Conservation (phyloP, 148 eudicot species). For the Simmondsia chinensis region DNA sequence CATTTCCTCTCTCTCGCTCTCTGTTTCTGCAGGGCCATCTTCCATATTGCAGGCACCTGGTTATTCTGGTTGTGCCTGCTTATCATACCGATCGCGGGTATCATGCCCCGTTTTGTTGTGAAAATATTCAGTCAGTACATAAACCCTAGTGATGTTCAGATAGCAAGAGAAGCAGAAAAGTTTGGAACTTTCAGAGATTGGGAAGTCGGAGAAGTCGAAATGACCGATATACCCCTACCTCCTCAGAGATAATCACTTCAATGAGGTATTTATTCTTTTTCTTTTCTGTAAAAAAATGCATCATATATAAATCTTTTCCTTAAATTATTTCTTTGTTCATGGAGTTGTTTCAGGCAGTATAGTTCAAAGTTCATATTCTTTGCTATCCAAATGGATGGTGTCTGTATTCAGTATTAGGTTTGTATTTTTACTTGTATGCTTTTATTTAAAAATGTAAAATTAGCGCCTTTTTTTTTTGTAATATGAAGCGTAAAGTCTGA, state of each 20-base stretch:
- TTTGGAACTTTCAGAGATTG: slow-evolving; percentile 32
- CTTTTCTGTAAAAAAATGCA: slow-evolving; percentile 13
- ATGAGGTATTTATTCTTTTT: slow-evolving; percentile 5
- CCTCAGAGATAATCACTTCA: slow-evolving; percentile 29
- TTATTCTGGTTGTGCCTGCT: slow-evolving; percentile 73
- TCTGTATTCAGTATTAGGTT: slow-evolving; percentile 13
- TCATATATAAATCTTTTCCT: not conserved
- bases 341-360: slow-evolving; percentile 12
- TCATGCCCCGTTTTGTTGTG: slow-evolving; percentile 71
- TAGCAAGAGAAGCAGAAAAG: slow-evolving; percentile 91
- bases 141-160: slow-evolving; percentile 60
- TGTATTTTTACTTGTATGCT: not conserved
- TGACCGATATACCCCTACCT: slow-evolving; percentile 41
- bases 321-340: not conserved
- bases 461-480: slow-evolving; percentile 19
- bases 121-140: slow-evolving; percentile 37
- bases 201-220: slow-evolving; percentile 43
- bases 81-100: slow-evolving; percentile 40
- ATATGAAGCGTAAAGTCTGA: slow-evolving; percentile 8
- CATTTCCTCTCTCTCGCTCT: slow-evolving; percentile 1
- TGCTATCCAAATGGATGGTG: slow-evolving; percentile 54
- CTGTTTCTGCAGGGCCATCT: slow-evolving; percentile 66
- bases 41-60: slow-evolving; percentile 31
- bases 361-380: slow-evolving; percentile 24
- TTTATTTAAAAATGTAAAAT: slow-evolving; percentile 14